phyloP scores from a whole-genome alignment of 139 green algal genomes.

The Micromonas pusilla region DNA sequence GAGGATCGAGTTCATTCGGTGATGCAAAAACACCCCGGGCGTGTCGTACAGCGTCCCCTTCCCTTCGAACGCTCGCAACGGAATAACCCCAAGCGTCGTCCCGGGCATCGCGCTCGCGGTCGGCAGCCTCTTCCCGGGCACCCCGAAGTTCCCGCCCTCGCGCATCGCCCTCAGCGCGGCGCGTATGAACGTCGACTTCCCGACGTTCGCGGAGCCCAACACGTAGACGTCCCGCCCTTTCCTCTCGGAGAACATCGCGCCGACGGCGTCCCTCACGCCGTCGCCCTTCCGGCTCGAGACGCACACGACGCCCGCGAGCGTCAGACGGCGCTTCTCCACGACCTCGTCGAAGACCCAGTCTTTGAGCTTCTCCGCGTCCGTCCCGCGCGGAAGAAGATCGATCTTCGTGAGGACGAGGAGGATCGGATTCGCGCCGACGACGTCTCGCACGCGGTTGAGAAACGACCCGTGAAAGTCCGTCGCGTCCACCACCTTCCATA shows the following conservation, averaged over 20 bases:
- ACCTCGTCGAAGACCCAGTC: not conserved
- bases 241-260: constrained; percentile 7
- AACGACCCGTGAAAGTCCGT: constrained; percentile 27
- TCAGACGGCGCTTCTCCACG: not conserved
- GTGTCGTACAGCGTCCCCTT: constrained; percentile 63
- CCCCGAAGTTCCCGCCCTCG: constrained; percentile 19
- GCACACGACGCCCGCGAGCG: constrained; percentile 3
- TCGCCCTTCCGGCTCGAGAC: not conserved
- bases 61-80: constrained; percentile 15
- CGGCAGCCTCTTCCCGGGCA: constrained; percentile 38
- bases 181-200: constrained; percentile 89
- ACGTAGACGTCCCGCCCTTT: constrained; percentile 84
- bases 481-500: constrained; percentile 19
- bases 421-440: constrained; percentile 26
- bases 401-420: constrained; percentile 23
- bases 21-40: constrained; percentile 86
- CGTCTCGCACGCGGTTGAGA: constrained; percentile 11
- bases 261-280: constrained; percentile 11
- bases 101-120: constrained; percentile 87
- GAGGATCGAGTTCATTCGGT: constrained; percentile 82
- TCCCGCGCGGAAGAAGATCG: constrained; percentile 3
- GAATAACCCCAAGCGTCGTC: constrained; percentile 84
- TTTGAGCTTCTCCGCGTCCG: not conserved
- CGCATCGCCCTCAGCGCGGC: constrained; percentile 68
- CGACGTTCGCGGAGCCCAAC: constrained; percentile 90